phyloP scores from a whole-genome alignment of 1,139 yeast species.

The Insectozyma bohioensis region DNA sequence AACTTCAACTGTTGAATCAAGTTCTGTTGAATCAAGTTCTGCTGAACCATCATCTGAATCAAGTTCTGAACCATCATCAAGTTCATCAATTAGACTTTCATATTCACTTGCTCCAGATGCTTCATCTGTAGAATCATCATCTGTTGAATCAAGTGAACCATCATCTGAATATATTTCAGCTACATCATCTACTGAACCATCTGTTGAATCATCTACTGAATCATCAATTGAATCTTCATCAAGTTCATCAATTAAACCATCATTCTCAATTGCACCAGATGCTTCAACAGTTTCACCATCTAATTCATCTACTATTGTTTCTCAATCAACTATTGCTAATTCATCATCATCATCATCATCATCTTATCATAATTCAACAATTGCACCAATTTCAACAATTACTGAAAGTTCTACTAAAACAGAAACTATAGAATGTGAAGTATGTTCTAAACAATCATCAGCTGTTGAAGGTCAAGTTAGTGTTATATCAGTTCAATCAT shows the following conservation, averaged over 20 bases:
- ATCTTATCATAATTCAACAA: slow-evolving; percentile 3
- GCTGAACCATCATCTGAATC: slow-evolving; percentile 3
- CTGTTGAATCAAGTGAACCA: slow-evolving; percentile 4
- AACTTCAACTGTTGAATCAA: not conserved
- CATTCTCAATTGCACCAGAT: slow-evolving; percentile 2
- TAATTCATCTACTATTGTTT: not conserved
- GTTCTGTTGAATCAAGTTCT: not conserved
- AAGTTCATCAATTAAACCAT: no score
- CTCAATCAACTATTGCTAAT: slow-evolving; percentile 31
- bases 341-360: slow-evolving; percentile 16
- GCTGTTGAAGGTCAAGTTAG: slow-evolving; percentile 8
- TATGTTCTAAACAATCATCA: slow-evolving; percentile 9
- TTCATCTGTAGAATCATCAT: not conserved
- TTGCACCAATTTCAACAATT: slow-evolving; percentile 6
- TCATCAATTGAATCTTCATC: slow-evolving; percentile 3
- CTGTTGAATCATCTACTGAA: slow-evolving; percentile 1
- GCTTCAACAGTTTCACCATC: not conserved
- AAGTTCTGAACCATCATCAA: slow-evolving; percentile 10
- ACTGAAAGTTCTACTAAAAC: slow-evolving; percentile 9
- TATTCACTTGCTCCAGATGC: slow-evolving; percentile 4
- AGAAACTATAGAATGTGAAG: slow-evolving; percentile 3
- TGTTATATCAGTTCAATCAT: slow-evolving; percentile 10
- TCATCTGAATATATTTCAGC: no score
- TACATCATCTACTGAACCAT: slow-evolving; percentile 1
- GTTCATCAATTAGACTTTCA: not conserved